phyloP scores from a whole-genome alignment of 2,329 filamentous ascomycete species.

The Penicillium sp. region DNA sequence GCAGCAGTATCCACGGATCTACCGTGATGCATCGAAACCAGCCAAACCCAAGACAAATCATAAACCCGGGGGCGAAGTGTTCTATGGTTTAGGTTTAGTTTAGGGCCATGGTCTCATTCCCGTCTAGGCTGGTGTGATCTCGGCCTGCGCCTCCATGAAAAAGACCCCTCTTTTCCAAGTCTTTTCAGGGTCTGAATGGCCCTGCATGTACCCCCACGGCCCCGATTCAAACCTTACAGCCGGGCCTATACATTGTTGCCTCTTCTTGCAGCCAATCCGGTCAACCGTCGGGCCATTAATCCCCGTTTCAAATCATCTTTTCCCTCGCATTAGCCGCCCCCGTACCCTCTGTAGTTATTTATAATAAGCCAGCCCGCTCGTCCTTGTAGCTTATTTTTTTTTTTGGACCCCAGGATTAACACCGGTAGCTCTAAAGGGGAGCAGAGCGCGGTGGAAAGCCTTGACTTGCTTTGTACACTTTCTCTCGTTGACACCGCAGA shows the following conservation, averaged over 20 bases:
- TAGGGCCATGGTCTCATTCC: conserved; percentile 15
- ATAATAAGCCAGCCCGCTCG: conserved; percentile 1
- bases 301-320: conserved; percentile 16
- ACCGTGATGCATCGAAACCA: no score
- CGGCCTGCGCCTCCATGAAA: neutral
- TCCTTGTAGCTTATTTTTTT: neutral
- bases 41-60: no score
- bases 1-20: neutral
- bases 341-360: neutral
- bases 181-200: conserved; percentile 1
- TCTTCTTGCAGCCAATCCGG: conserved; percentile 7
- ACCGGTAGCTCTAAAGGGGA: neutral
- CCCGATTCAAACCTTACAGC: conserved; percentile 8
- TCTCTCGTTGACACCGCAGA: conserved; percentile 4
- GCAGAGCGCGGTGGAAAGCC: conserved; percentile 1
- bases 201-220: conserved; percentile 1
- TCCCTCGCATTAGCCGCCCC: conserved; percentile 6
- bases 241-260: neutral
- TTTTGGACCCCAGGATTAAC: conserved; percentile 1
- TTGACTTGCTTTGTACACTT: neutral
- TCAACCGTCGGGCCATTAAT: conserved; percentile 12
- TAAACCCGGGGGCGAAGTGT: no score
- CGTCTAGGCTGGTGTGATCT: conserved; percentile 6
- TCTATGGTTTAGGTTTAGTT: no score
- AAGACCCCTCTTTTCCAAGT: neutral